Evolutionary conservation across 768 basidiomycete genomes (phyloP).

Genomic region (Podaxis sp.): DNA sequence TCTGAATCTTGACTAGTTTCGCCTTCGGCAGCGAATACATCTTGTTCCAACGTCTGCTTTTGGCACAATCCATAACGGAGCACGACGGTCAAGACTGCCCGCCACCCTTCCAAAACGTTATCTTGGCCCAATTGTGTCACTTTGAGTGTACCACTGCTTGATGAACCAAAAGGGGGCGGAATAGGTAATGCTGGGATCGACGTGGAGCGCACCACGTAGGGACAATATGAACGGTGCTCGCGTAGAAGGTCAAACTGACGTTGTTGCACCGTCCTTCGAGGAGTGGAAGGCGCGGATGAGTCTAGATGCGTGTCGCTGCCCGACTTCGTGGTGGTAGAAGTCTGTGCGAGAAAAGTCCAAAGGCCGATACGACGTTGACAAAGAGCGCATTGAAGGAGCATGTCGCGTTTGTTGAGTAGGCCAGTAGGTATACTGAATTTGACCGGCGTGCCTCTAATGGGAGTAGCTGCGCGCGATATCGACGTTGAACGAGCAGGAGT

Average conservation of each 20-base stretch:
- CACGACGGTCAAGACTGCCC: constrained; percentile 69
- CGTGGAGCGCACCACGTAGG: constrained; percentile 76
- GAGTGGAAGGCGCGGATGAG: constrained; percentile 16
- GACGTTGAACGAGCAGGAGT: constrained; percentile 16
- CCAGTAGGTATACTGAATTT: constrained; percentile 29
- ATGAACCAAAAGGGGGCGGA: constrained; percentile 22
- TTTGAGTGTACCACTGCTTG: constrained; percentile 9
- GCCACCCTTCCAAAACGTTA: constrained; percentile 69
- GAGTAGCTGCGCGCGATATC: constrained; percentile 21
- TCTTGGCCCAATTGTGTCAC: constrained; percentile 17
- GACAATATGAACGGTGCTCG: constrained; percentile 84
- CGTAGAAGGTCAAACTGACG: constrained; percentile 72
- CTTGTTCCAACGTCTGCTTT: constrained; percentile 42
- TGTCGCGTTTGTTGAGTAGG: constrained; percentile 35
- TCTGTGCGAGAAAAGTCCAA: constrained; percentile 61
- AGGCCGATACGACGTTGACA: constrained; percentile 80
- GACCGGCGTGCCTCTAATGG: constrained; percentile 13
- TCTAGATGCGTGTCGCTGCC: constrained; percentile 1
- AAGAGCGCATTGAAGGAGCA: constrained; percentile 61
- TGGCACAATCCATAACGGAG: constrained; percentile 65
- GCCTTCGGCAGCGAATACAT: constrained; percentile 18
- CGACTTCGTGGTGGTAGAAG: constrained; percentile 14
- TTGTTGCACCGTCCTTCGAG: constrained; percentile 30
- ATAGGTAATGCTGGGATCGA: constrained; percentile 54
- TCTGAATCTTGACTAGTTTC: constrained; percentile 21